phyloP scores from a whole-genome alignment of 192 early-diverging fungal species.

The Coemansia sp. region DNA sequence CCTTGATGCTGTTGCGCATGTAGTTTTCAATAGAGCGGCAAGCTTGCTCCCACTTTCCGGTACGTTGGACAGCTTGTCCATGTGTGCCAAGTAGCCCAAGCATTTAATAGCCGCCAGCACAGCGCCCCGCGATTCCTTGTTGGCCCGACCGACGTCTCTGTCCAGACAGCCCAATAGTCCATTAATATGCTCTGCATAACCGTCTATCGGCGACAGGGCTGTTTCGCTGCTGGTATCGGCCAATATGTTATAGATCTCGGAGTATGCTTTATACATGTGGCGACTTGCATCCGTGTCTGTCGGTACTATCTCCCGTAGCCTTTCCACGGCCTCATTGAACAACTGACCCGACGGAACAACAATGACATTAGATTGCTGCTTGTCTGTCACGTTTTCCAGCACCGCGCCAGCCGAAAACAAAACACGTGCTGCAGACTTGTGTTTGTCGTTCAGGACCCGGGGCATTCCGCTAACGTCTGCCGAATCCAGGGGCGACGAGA shows the following conservation, averaged over 20 bases:
- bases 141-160: slow-evolving; percentile 16
- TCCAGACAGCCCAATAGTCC: slow-evolving; percentile 20
- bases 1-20: slow-evolving; percentile 5
- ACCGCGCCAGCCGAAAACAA: background rate
- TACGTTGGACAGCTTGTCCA: slow-evolving; percentile 10
- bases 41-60: slow-evolving; percentile 5
- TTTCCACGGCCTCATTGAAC: slow-evolving; percentile 10
- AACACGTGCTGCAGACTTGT: background rate
- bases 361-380: background rate
- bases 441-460: background rate
- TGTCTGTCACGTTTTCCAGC: background rate
- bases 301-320: slow-evolving; percentile 4
- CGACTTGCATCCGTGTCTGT: background rate
- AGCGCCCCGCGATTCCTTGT: slow-evolving; percentile 1
- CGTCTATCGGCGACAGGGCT: background rate
- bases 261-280: slow-evolving; percentile 14
- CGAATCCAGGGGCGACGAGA: slow-evolving; percentile 11
- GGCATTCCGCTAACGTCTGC: background rate
- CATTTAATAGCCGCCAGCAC: slow-evolving; percentile 34
- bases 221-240: slow-evolving; percentile 12
- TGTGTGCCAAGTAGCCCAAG: slow-evolving; percentile 33
- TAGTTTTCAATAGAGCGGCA: slow-evolving; percentile 5
- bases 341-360: slow-evolving; percentile 6
- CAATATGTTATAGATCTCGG: slow-evolving; percentile 19
- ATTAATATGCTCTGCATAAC: background rate